Evolutionary conservation across 1,139 yeast species (phyloP), one percentile per base, ranked within the genome.

Genomic region (Geotrichum restrictum): DNA sequence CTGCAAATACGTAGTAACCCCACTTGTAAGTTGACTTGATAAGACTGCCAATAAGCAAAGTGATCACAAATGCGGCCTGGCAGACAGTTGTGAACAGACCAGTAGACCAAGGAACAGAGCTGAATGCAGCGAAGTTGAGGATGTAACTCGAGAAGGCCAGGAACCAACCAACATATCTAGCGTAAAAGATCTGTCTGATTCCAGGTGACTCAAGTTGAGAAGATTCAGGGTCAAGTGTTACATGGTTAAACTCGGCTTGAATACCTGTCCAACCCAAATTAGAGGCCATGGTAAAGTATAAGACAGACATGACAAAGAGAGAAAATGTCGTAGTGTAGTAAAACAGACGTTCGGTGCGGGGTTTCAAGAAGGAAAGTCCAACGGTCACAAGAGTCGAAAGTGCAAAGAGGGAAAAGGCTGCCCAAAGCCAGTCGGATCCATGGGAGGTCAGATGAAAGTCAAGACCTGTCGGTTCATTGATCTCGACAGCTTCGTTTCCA

Each of bases 361-460:
- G 73, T 45, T 76, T 71, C 19, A 56, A 39, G 44, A 70, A 67
- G 48, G 72, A 70, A 56, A 74, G 75, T 37, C 74, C 59, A 29
- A 64, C 66, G 10, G 73, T 73, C 42, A 66, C 62, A 22, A 81
- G 51, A 13, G 81, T 66, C 8, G 76, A 64, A 2, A 76, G 53
- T 13, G 75, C 74, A 63, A 82, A 79, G 40, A 76, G 45, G 1
- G 80, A 66, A 61, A 83, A 81, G 18, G 74, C 85, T 1, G 88
- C 78, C 88, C 88, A 83, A 59, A 80, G 73, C 87, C 87, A 83
- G 64, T 80, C 79, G 6, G 86, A 80, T 61, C 88, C 88, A 59
- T 79, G 81, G 11, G 64, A 58, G 18, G 85, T 81, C 46, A 82
- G 60, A 56, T 78, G 80, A 62, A 81, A 76, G 57, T 78, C 81